Base-by-base conservation (phyloP, 768 basidiomycete genomes). In the Kwoniella botswanensis region DNA sequence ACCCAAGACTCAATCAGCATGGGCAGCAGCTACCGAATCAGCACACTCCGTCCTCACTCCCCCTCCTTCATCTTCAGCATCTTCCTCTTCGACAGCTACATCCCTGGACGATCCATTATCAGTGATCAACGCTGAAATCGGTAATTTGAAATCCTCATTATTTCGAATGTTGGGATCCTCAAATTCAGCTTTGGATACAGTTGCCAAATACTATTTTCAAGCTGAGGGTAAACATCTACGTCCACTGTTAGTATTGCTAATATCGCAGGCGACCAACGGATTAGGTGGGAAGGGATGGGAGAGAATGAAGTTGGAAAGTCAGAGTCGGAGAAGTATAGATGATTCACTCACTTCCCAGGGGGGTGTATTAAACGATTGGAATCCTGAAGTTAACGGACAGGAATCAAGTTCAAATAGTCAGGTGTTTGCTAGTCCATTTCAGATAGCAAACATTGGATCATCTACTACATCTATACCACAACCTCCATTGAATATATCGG, bases 201-300 rank as follows among this genome's bases (percentile, higher is more conserved):
- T 97, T 65, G 94, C 96, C 2, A 88, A 92, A 74, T 94, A 93
- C 84, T 98, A 97, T 85, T 98, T 98, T 82, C 85, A 90, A 60
- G 92, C 93, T 12, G 85, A 85, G 54, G 85, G 85, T 1, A 94
- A 94, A 80, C 94, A 98, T 79, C 86, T 98, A 29, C 89, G 97
- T 6, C 94, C 97, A 2, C 85, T 94, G 64, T 86, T 98, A 44
- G 92, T 98, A 17, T 88, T 99, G 22, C 88, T 99, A 43, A 92
- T 97, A 84, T 86, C 92, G 18, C 90, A 91, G 68, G 97, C 95
- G 9, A 97, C 94, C 26, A 98, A 98, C 80, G 96, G 96, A 1
- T 85, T 96, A 42, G 92, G 92, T 66, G 79, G 71, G 15, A 7
- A 64, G 68, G 90, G 88, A 83, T 87, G 81, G 80, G 75, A 74